Conservation (phyloP, 2,329 filamentous ascomycete species). For the Calonectria multiphialidica region DNA sequence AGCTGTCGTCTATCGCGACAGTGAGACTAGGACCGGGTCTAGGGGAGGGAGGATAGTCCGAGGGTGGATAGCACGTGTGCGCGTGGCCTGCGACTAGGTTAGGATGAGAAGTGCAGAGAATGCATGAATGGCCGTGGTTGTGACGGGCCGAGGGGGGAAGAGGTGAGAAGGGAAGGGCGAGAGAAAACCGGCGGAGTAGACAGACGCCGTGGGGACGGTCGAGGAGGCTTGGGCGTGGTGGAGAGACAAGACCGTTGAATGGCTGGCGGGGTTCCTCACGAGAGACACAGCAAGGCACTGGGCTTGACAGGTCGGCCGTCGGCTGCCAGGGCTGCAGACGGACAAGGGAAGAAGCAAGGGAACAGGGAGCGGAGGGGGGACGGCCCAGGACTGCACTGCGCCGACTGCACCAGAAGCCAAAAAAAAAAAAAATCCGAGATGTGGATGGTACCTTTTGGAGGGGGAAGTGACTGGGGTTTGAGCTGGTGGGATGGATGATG, state of each 20-base stretch:
- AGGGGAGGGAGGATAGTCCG: conserved; percentile 1
- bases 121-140: conserved; percentile 2
- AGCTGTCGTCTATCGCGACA: conserved; percentile 16
- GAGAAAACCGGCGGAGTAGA: conserved; percentile 27
- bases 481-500: conserved; percentile 19
- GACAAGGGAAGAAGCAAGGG: conserved; percentile 11
- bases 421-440: conserved; percentile 18
- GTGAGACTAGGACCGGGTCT: conserved; percentile 6
- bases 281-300: conserved; percentile 31
- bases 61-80: conserved; percentile 15
- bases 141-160: not conserved
- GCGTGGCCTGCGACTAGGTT: conserved; percentile 11
- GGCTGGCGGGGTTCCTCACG: conserved; percentile 33
- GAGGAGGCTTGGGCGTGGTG: conserved; percentile 23
- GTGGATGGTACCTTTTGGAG: conserved; percentile 12
- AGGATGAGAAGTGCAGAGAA: not conserved
- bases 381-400: conserved; percentile 27
- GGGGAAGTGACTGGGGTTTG: conserved; percentile 7
- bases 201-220: conserved; percentile 19
- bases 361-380: conserved; percentile 7
- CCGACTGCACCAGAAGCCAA: conserved; percentile 31
- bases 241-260: conserved; percentile 30
- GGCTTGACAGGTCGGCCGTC: conserved; percentile 32
- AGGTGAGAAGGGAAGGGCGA: conserved; percentile 15
- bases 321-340: conserved; percentile 32